These are phyloP conservation scores for Myochromella boudieri DNA, from an alignment of 768 basidiomycete genomes.

Conservation along the genomic window DNA sequence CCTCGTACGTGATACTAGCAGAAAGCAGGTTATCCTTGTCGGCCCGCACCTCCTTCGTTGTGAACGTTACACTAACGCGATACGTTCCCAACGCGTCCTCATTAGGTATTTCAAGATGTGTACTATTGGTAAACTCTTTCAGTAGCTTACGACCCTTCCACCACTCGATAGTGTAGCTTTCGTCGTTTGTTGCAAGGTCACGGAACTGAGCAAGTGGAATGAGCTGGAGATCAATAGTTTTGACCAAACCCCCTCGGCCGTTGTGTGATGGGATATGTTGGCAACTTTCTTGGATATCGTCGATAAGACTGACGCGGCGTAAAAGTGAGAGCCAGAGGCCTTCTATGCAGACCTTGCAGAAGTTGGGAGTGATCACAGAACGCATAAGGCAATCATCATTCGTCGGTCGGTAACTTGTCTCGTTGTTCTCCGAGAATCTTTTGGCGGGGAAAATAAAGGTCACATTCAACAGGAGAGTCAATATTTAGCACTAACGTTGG, in stretches of 20 bases:
- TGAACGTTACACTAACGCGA: conserved; percentile 45
- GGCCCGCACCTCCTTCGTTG: conserved; percentile 55
- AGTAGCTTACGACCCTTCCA: conserved; percentile 44
- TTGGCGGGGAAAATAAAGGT: conserved; percentile 24
- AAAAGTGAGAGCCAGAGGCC: conserved; percentile 73
- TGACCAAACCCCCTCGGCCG: conserved; percentile 18
- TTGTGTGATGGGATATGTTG: conserved; percentile 2
- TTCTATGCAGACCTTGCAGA: conserved; percentile 75
- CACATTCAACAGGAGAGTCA: neutral
- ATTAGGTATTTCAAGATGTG: conserved; percentile 40
- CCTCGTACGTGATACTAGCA: conserved; percentile 2
- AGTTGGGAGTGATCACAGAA: conserved; percentile 62
- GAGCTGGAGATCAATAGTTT: conserved; percentile 46
- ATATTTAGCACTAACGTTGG: conserved; percentile 57
- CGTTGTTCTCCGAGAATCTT: conserved; percentile 60
- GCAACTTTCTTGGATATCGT: conserved; percentile 46
- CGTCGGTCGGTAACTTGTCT: conserved; percentile 76
- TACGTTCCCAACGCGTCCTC: conserved; percentile 40
- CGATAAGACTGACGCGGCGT: conserved; percentile 59
- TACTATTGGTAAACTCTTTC: conserved; percentile 49
- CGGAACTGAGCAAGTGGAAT: conserved; percentile 63
- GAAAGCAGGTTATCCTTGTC: conserved; percentile 35
- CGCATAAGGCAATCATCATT: conserved; percentile 87
- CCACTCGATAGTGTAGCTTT: conserved; percentile 62
- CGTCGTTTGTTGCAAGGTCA: conserved; percentile 29